phyloP scores from a whole-genome alignment of 2,329 filamentous ascomycete species.

The Monilinia polystroma region DNA sequence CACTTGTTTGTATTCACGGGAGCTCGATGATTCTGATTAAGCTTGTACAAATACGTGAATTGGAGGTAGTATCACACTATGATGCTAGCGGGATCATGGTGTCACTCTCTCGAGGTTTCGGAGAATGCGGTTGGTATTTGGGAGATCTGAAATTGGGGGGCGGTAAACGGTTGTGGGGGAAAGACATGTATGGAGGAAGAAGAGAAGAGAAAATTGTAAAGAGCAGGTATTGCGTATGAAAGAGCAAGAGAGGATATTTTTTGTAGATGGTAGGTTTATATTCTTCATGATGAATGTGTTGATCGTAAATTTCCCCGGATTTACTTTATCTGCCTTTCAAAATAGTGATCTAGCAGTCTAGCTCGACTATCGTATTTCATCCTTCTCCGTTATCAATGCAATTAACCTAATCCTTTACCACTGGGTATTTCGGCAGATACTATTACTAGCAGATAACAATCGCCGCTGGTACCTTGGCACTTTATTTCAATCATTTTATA shows the following conservation, averaged over 20 bases:
- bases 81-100: not conserved
- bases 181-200: not conserved
- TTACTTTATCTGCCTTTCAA: not conserved
- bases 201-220: not conserved
- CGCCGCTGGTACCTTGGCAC: not conserved
- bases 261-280: not conserved
- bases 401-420: not conserved
- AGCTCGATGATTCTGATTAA: not conserved
- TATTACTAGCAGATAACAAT: not conserved
- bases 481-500: not conserved
- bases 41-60: not conserved
- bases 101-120: not conserved
- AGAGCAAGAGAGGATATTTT: not conserved
- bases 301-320: not conserved
- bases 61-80: not conserved
- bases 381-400: not conserved
- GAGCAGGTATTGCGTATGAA: not conserved
- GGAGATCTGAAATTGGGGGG: not conserved
- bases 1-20: constrained; percentile 4
- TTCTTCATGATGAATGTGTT: not conserved
- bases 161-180: not conserved
- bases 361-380: not conserved
- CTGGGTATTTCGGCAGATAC: no score
- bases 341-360: not conserved
- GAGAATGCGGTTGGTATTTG: not conserved